Percentiles rank a stretch among this genome's conserved stretches.
phyloP scores from a whole-genome alignment of 2,329 filamentous ascomycete genomes.

The Raffaelea arxii region DNA sequence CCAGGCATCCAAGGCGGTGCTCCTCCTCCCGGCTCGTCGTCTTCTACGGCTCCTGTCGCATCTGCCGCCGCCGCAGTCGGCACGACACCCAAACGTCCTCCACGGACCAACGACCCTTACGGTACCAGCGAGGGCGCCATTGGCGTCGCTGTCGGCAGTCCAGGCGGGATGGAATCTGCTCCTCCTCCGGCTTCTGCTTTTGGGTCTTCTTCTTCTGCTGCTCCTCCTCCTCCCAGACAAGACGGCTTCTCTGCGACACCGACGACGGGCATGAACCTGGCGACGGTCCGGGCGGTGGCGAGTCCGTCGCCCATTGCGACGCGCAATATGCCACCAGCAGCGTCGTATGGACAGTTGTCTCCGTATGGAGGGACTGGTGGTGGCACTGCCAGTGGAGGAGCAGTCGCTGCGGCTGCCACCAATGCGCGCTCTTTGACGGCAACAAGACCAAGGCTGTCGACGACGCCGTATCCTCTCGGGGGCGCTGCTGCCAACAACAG shows the following conservation, averaged over 20 bases:
- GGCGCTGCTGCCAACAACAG: too few species aligned
- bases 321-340: background rate
- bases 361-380: conserved; percentile 12
- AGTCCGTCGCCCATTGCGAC: background rate
- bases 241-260: too few species aligned
- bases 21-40: conserved; percentile 1
- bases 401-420: background rate
- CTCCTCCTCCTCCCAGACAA: too few species aligned
- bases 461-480: too few species aligned
- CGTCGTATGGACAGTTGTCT: conserved; percentile 6
- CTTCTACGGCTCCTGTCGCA: too few species aligned
- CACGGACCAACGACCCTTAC: conserved; percentile 10
- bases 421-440: too few species aligned
- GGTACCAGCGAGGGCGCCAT: conserved; percentile 9
- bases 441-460: too few species aligned
- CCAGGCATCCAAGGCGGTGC: conserved; percentile 1
- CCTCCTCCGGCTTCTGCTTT: background rate
- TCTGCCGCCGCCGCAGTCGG: conserved; percentile 5
- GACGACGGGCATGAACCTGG: too few species aligned
- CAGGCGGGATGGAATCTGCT: background rate
- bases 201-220: too few species aligned
- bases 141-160: conserved; percentile 3
- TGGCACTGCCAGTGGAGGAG: background rate
- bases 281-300: too few species aligned
- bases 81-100: too few species aligned